Base-by-base conservation (phyloP, 345 rosid species). In the Populus davidiana region DNA sequence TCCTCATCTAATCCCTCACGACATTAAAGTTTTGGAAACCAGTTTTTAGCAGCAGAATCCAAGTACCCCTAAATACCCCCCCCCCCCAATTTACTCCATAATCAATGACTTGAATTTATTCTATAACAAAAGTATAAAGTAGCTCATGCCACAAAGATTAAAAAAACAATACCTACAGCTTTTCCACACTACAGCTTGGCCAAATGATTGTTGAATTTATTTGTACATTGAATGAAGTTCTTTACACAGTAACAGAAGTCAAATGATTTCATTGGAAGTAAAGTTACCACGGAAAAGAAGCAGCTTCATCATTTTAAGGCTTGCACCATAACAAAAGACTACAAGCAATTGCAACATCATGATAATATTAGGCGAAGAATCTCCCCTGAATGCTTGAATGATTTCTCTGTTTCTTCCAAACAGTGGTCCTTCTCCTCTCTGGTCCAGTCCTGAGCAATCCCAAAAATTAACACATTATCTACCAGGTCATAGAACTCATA, bases 381-480 rank as follows among this genome's bases (percentile, higher is more conserved):
- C 66, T 96, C 91, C 50, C 99, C 98, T 0, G 97, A 96, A 82
- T 86, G 71, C 84, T 92, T 91, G 87, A 96, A 96, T 1, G 99
- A 96, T 86, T 90, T 93, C 85, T 92, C 93, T 0, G 97, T 96
- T 89, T 96, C 99, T 76, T 90, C 97, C 89, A 96, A 83, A 86
- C 99, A 96, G 80, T 86, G 98, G 66, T 88, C 79, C 91, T 96
- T 96, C 83, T 92, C 96, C 49, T 90, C 93, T 80, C 96, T 88
- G 0, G 89, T 96, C 99, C 99, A 96, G 68, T 85, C 83, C 97
- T 92, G 90, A 35, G 59, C 38, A 75, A 74, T 49, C 65, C 61
- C 21, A 18, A 17, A 73, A 38, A 72, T 25, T 69, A 52, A 78
- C 44, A 50, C 17, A 16, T 73, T 41, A 78, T 41, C 65, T 52